Percentiles rank a stretch among this genome's conserved stretches.
phyloP scores from a whole-genome alignment of 306 rosid genomes.

The Prunus fruticosa region DNA sequence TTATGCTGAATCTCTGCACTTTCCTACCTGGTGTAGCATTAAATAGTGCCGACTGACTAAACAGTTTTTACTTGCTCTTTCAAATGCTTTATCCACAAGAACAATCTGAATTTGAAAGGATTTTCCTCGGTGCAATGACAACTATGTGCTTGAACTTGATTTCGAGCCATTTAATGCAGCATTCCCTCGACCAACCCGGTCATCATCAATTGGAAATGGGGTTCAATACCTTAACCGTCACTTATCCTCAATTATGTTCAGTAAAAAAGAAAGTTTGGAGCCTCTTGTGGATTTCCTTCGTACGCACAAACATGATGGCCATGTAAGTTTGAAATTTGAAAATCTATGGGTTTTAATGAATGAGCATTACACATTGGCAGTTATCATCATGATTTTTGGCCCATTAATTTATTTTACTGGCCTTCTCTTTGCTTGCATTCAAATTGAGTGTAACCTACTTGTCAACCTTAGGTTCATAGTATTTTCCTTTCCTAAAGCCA shows the following conservation, averaged over 20 bases:
- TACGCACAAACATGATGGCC: slow-evolving; percentile 68
- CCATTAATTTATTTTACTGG: neutral
- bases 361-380: neutral
- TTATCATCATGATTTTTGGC: neutral
- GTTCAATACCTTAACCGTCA: slow-evolving; percentile 96
- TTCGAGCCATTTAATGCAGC: slow-evolving; percentile 87
- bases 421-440: neutral
- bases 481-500: neutral
- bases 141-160: slow-evolving; percentile 71
- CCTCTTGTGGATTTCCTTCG: slow-evolving; percentile 92
- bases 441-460: neutral
- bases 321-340: slow-evolving; percentile 43
- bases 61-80: neutral
- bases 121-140: slow-evolving; percentile 37
- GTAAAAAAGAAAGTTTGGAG: slow-evolving; percentile 67
- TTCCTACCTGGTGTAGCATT: slow-evolving; percentile 9
- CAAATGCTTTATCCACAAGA: neutral
- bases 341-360: slow-evolving; percentile 6
- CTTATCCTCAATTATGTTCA: slow-evolving; percentile 86
- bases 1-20: neutral
- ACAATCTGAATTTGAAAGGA: neutral
- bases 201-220: slow-evolving; percentile 96
- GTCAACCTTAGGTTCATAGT: neutral
- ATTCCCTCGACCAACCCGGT: slow-evolving; percentile 78
- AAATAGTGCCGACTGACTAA: neutral